Evolutionary conservation across 2,329 filamentous ascomycete genomes (phyloP), one percentile per base, ranked within the genome.

Genomic region (Monilinia laxa): DNA sequence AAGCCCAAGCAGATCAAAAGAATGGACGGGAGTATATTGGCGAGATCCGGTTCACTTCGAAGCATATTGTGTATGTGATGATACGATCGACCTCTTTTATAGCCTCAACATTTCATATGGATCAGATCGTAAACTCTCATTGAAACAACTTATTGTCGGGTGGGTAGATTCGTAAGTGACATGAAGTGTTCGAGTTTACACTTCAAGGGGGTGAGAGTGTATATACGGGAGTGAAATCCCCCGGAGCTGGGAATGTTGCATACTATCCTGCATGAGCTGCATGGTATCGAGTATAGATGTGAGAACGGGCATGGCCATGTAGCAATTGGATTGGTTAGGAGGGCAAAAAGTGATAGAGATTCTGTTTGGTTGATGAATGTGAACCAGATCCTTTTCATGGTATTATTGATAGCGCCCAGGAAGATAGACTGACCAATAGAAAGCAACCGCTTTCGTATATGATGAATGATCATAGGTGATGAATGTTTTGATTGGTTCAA

Each of bases 1-100:
- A 63, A 47, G 12, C 11, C 20, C 10, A 18, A 18, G 4, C 28
- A 60, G 31, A 38, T 60, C 45, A 60, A 60, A 60, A 51, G 42
- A 60, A 60, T n/a, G 28, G 7, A 38, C 9, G 28, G 28, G 51
- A n/a, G 31, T 60, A 60, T 38, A 20, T 28, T 60, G 57, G 45
- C 31, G 25, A 23, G 31, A 35, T 38, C 49, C 28, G 35, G 23
- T 65, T 45, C 55, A 60, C 49, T 52, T 59, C n/a, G 64, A 65
- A 60, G 55, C 64, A 65, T 65, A 25, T 65, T 65, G 64, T 65
- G 55, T 42, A 42, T 60, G 38, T 35, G 45, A 53, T 65, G 38
- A 59, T 60, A 60, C 58, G 3, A 4, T 38, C 38, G 58, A 49
- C 63, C 63, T 31, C 45, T 59, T 59, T 60, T 60, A 58, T 49